A percentile compares a stretch with the other conserved stretches of the same genome.
Conservation (phyloP, 139 green algal genomes). For the Asterochloris erici region DNA sequence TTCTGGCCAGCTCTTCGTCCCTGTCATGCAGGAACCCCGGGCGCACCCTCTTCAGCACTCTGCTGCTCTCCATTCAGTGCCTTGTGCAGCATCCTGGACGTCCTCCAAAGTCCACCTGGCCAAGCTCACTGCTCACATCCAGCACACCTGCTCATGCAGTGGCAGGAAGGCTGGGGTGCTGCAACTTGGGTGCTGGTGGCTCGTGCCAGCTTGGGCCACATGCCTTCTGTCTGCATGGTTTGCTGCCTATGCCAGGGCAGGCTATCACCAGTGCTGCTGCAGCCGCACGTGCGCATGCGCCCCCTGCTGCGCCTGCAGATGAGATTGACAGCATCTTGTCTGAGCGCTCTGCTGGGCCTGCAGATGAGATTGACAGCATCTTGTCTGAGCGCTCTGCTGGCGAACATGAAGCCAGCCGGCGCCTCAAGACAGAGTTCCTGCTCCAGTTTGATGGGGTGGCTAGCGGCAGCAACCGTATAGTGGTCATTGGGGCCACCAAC, state of each 20-base stretch:
- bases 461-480: conserved; percentile 49
- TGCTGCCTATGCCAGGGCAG: neutral
- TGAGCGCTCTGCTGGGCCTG: neutral
- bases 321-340: conserved; percentile 55
- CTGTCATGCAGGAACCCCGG: neutral
- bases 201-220: too few species aligned
- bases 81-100: too few species aligned
- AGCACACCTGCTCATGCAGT: too few species aligned
- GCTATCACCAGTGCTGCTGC: neutral
- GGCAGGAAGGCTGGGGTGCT: too few species aligned
- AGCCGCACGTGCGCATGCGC: neutral
- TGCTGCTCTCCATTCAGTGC: too few species aligned
- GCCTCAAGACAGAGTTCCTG: conserved; percentile 95
- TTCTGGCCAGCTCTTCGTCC: neutral
- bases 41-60: too few species aligned
- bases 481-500: conserved; percentile 94
- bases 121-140: too few species aligned
- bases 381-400: conserved; percentile 47
- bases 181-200: too few species aligned
- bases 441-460: conserved; percentile 50
- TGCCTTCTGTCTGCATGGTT: neutral
- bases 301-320: conserved; percentile 25
- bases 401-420: conserved; percentile 91
- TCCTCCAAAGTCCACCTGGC: too few species aligned
- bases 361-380: conserved; percentile 51